Evolutionary conservation across 345 rosid genomes (phyloP).

Genomic region (Physaria fendleri): DNA sequence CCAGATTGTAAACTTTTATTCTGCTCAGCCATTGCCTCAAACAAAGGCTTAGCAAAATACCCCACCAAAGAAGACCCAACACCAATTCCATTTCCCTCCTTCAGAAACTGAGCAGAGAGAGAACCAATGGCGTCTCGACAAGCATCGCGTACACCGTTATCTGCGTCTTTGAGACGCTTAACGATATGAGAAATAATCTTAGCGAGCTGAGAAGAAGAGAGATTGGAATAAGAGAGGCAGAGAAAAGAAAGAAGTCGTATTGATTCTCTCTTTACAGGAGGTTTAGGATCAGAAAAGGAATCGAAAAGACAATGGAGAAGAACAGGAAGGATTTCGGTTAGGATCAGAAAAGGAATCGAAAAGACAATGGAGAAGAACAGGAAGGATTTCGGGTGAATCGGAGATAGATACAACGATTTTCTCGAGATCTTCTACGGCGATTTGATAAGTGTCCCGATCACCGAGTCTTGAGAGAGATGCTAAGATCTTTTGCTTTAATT

Average conservation of each 20-base stretch:
- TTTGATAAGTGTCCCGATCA: slow-evolving; percentile 91
- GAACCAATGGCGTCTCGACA: slow-evolving; percentile 76
- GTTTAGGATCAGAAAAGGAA: slow-evolving; percentile 63
- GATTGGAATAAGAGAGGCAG: slow-evolving; percentile 53
- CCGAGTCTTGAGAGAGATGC: slow-evolving; percentile 75
- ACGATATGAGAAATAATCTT: slow-evolving; percentile 62
- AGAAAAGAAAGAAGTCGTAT: slow-evolving; percentile 62
- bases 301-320: slow-evolving; percentile 79
- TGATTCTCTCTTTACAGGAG: slow-evolving; percentile 80
- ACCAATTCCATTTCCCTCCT: slow-evolving; percentile 20
- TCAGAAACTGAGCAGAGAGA: slow-evolving; percentile 59
- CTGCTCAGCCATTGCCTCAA: slow-evolving; percentile 96
- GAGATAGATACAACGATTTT: slow-evolving; percentile 49
- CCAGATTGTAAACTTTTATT: slow-evolving; percentile 79
- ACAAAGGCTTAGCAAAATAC: slow-evolving; percentile 72
- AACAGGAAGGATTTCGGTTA: slow-evolving; percentile 70
- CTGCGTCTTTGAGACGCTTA: slow-evolving; percentile 73
- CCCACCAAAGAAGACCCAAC: slow-evolving; percentile 49
- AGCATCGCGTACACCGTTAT: slow-evolving; percentile 75
- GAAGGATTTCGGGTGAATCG: slow-evolving; percentile 58
- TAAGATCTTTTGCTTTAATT: slow-evolving; percentile 70
- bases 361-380: slow-evolving; percentile 76
- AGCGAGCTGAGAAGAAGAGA: slow-evolving; percentile 56
- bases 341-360: slow-evolving; percentile 65
- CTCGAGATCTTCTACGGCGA: slow-evolving; percentile 84